A percentile compares a stretch with the other conserved stretches of the same genome.
phyloP scores from a whole-genome alignment of 306 rosid species.

The Vigna reflexopilosa region DNA sequence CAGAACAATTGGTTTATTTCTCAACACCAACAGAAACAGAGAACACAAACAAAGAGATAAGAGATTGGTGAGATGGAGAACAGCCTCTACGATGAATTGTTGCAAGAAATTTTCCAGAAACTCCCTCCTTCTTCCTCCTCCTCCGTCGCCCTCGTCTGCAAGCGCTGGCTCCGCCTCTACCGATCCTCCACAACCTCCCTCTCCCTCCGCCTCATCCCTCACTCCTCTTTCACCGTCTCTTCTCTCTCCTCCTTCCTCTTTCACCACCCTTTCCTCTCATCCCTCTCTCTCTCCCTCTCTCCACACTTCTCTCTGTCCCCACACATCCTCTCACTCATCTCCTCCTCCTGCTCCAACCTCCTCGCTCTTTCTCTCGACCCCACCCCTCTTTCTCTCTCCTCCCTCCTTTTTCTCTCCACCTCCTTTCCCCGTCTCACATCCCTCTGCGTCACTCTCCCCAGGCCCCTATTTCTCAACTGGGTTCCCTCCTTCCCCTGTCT shows the following conservation, averaged over 20 bases:
- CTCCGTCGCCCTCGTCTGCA: slow-evolving; percentile 73
- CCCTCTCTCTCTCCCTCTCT: slow-evolving; percentile 40
- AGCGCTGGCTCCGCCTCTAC: slow-evolving; percentile 85
- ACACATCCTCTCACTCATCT: slow-evolving; percentile 47
- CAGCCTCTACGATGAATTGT: slow-evolving; percentile 73
- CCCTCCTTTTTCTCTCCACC: slow-evolving; percentile 69
- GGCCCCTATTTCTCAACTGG: slow-evolving; percentile 75
- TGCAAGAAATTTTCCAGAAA: slow-evolving; percentile 75
- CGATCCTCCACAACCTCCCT: slow-evolving; percentile 73
- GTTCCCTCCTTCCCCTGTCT: slow-evolving; percentile 56
- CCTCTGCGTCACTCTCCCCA: slow-evolving; percentile 61
- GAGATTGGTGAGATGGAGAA: slow-evolving; percentile 50
- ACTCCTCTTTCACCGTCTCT: background rate
- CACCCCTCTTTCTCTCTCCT: slow-evolving; percentile 64
- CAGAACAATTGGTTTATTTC: background rate
- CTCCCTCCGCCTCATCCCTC: slow-evolving; percentile 59
- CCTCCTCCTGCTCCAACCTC: slow-evolving; percentile 56
- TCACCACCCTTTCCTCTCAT: slow-evolving; percentile 41
- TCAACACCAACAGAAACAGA: background rate
- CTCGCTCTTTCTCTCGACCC: slow-evolving; percentile 57
- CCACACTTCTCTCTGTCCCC: slow-evolving; percentile 59
- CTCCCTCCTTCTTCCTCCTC: slow-evolving; percentile 64
- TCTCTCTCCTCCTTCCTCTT: slow-evolving; percentile 43
- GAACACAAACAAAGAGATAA: background rate
- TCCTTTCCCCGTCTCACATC: slow-evolving; percentile 59